Evolutionary conservation across 768 basidiomycete species (phyloP).

Genomic region (Boletellus sp.): DNA sequence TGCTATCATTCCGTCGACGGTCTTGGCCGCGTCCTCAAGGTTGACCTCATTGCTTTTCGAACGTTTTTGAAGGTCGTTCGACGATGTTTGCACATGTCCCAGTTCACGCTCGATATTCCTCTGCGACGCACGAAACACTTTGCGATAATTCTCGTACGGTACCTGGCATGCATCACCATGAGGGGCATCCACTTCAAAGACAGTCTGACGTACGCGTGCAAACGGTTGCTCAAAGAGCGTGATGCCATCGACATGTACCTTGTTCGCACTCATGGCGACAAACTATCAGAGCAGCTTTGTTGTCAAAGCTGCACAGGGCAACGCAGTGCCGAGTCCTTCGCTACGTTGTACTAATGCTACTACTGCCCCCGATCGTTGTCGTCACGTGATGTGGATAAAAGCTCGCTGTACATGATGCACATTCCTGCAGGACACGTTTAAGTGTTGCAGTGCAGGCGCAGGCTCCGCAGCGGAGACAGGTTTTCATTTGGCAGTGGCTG

Average conservation of each 20-base stretch:
- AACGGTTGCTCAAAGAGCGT: conserved; percentile 86
- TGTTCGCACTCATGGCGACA: conserved; percentile 35
- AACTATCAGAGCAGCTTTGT: conserved; percentile 5
- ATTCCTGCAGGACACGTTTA: conserved; percentile 13
- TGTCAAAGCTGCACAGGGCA: background rate
- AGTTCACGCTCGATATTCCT: conserved; percentile 80
- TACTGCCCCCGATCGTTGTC: conserved; percentile 13
- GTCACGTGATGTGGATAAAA: conserved; percentile 24
- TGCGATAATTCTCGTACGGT: conserved; percentile 86
- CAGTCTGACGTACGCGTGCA: conserved; percentile 48
- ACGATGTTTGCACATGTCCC: conserved; percentile 50
- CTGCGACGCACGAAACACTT: conserved; percentile 80
- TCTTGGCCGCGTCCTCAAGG: conserved; percentile 51
- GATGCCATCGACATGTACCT: conserved; percentile 67
- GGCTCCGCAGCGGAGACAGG: conserved; percentile 8
- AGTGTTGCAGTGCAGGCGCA: conserved; percentile 9
- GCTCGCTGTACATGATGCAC: background rate
- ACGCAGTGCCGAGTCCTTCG: background rate
- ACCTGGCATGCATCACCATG: conserved; percentile 48
- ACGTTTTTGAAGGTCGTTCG: conserved; percentile 57
- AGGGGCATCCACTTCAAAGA: conserved; percentile 1
- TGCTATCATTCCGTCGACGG: conserved; percentile 73
- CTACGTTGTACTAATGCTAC: background rate
- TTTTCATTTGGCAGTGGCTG: conserved; percentile 5
- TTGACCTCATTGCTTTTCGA: conserved; percentile 36